Percentiles rank a stretch among this genome's conserved stretches.
phyloP scores from a whole-genome alignment of 352 stramenopile genomes.

The Pythium brassicae region DNA sequence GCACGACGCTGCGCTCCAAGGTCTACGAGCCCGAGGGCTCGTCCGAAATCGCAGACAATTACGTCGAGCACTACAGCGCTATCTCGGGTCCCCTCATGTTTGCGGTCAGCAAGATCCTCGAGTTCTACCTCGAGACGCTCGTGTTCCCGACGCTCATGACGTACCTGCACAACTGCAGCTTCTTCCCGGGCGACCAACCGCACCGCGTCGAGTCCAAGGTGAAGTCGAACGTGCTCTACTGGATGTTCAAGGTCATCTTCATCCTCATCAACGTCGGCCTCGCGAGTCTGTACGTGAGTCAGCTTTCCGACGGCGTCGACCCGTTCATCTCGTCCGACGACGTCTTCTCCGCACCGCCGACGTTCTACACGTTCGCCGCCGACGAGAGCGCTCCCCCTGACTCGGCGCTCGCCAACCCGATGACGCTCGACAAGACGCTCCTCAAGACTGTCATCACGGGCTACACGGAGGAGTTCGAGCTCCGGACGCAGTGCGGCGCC shows the following conservation, averaged over 20 bases:
- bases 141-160: constrained; percentile 19
- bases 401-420: neutral
- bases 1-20: constrained; percentile 5
- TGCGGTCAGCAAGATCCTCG: constrained; percentile 12
- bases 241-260: constrained; percentile 15
- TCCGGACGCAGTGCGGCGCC: constrained; percentile 9
- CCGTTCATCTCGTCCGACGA: constrained; percentile 7
- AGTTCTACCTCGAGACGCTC: constrained; percentile 21
- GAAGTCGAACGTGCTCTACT: constrained; percentile 17
- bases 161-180: constrained; percentile 20
- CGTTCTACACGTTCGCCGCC: neutral
- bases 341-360: neutral
- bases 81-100: constrained; percentile 19
- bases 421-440: constrained; percentile 12
- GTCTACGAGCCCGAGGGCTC: constrained; percentile 13
- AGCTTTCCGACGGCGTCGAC: constrained; percentile 11
- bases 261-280: constrained; percentile 22
- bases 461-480: constrained; percentile 12
- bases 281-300: constrained; percentile 19
- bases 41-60: constrained; percentile 7
- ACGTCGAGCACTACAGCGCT: constrained; percentile 13
- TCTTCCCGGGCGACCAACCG: constrained; percentile 23
- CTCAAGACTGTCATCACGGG: constrained; percentile 17
- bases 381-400: neutral
- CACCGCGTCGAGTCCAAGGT: constrained; percentile 15